Percentiles rank a stretch among this genome's conserved stretches.
Conservation (phyloP, 345 rosid genomes). For the Sapria himalayana region DNA sequence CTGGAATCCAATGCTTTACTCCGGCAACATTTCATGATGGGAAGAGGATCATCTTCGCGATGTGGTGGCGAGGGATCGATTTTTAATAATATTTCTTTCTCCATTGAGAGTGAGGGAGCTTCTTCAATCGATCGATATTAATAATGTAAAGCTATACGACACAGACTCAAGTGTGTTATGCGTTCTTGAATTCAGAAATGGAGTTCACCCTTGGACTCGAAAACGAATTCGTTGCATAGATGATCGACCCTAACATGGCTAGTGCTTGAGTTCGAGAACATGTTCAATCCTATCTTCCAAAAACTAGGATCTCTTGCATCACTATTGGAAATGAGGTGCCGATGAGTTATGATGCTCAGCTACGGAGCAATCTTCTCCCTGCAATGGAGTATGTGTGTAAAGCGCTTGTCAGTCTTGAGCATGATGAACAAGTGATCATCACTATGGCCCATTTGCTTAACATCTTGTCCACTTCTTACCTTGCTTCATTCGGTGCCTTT, state of each 20-base stretch:
- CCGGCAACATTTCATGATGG: constrained; percentile 54
- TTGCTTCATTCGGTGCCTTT: constrained; percentile 65
- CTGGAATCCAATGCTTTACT: constrained; percentile 81
- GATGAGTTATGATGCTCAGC: constrained; percentile 16
- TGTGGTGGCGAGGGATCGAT: constrained; percentile 24
- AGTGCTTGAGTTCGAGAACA: constrained; percentile 43
- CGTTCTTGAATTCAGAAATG: constrained; percentile 45
- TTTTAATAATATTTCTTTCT: constrained; percentile 52
- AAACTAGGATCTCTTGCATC: constrained; percentile 42
- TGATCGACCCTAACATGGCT: constrained; percentile 45
- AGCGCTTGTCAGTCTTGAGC: constrained; percentile 31
- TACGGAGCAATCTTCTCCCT: constrained; percentile 31
- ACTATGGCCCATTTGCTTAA: constrained; percentile 50
- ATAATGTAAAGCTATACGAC: constrained; percentile 59
- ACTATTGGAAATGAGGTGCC: constrained; percentile 68
- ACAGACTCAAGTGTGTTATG: constrained; percentile 67
- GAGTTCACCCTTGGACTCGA: constrained; percentile 66
- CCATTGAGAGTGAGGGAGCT: constrained; percentile 39
- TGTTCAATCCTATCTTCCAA: constrained; percentile 35
- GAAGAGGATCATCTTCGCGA: constrained; percentile 44
- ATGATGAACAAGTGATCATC: constrained; percentile 42
- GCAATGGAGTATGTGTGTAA: constrained; percentile 50
- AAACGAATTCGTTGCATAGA: constrained; percentile 29
- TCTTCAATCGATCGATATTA: constrained; percentile 43
- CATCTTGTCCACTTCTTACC: constrained; percentile 34